A percentile compares a stretch with the other conserved stretches of the same genome.
These are phyloP conservation scores for Penstemon newberryi DNA, from an alignment of 257 asterid species.

Conservation along the genomic window DNA sequence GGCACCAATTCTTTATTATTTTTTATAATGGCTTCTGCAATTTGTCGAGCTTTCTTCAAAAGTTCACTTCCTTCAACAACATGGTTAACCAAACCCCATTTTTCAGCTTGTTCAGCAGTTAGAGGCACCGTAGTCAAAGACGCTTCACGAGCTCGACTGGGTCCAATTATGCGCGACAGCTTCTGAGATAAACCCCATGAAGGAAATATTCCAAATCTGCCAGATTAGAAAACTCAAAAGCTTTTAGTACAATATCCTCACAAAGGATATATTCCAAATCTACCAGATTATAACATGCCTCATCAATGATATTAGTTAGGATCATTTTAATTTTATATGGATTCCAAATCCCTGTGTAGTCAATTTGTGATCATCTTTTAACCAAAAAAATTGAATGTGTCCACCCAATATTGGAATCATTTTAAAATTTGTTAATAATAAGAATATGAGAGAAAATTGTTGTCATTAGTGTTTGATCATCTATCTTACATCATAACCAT, in stretches of 20 bases:
- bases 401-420: too few species aligned
- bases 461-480: too few species aligned
- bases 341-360: too few species aligned
- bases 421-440: too few species aligned
- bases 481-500: too few species aligned
- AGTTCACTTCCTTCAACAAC: conserved; percentile 76
- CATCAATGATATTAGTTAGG: too few species aligned
- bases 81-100: conserved; percentile 91
- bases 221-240: not conserved
- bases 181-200: conserved; percentile 99
- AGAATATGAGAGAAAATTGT: too few species aligned
- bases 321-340: too few species aligned
- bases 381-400: too few species aligned
- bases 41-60: conserved; percentile 65
- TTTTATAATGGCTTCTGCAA: conserved; percentile 83
- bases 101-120: conserved; percentile 88
- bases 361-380: too few species aligned
- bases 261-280: conserved; percentile 93
- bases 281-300: conserved; percentile 29
- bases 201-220: conserved; percentile 96
- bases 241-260: too few species aligned
- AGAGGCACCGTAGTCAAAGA: conserved; percentile 70
- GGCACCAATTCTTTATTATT: conserved; percentile 77
- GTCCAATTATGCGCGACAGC: conserved; percentile 86
- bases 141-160: conserved; percentile 79